Evolutionary conservation across 2,329 filamentous ascomycete species (phyloP).

Genomic region (Stagonosporopsis tanaceti): DNA sequence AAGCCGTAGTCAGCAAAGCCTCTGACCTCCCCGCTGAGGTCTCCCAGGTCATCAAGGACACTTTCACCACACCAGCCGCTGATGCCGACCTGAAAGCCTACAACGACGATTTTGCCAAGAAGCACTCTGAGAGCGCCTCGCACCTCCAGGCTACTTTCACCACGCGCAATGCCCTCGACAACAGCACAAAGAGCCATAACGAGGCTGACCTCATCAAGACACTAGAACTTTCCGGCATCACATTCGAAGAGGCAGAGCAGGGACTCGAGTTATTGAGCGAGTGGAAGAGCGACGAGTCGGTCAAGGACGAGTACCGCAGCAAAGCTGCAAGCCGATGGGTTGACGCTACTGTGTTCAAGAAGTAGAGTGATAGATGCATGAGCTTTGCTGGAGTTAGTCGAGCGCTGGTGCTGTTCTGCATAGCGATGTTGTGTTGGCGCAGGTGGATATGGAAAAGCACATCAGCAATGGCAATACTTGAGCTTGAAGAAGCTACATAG

Average conservation of each 20-base stretch:
- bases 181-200: conserved; percentile 62
- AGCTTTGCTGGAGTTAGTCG: conserved; percentile 3
- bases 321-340: conserved; percentile 51
- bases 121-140: conserved; percentile 67
- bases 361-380: conserved; percentile 18
- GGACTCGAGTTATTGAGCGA: conserved; percentile 60
- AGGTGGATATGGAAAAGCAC: conserved; percentile 1
- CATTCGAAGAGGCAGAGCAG: conserved; percentile 65
- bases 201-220: conserved; percentile 71
- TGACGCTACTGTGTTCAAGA: conserved; percentile 48
- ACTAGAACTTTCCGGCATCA: conserved; percentile 60
- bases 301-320: conserved; percentile 59
- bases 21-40: conserved; percentile 70
- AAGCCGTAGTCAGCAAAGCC: conserved; percentile 35
- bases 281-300: conserved; percentile 59
- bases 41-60: conserved; percentile 72
- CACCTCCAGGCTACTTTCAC: conserved; percentile 72
- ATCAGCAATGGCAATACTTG: background rate
- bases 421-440: conserved; percentile 9
- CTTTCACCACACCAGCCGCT: conserved; percentile 68
- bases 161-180: conserved; percentile 65
- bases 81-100: conserved; percentile 65
- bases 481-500: background rate
- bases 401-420: conserved; percentile 5
- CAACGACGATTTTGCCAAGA: conserved; percentile 71